These are phyloP conservation scores for Leucosporidium yakuticum DNA, from an alignment of 768 basidiomycete genomes.

Conservation along the genomic window DNA sequence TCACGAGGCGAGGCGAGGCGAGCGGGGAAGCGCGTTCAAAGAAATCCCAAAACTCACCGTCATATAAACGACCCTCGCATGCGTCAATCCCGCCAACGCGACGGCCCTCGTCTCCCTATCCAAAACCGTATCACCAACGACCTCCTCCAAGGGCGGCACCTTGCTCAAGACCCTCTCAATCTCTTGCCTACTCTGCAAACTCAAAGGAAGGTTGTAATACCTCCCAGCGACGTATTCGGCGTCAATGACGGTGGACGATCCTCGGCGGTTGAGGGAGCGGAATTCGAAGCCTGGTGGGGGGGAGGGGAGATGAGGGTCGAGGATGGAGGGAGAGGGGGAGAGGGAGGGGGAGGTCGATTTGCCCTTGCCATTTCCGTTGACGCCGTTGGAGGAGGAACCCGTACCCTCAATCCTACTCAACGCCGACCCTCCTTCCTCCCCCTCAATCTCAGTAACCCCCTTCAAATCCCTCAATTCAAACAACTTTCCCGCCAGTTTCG, in stretches of 20 bases:
- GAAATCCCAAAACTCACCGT: neutral
- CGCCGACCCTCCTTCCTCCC: slow-evolving; percentile 42
- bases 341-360: too few relatives aligned
- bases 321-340: too few relatives aligned
- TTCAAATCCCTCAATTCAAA: slow-evolving; percentile 10
- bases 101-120: neutral
- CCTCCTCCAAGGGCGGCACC: neutral
- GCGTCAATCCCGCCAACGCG: slow-evolving; percentile 21
- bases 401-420: neutral
- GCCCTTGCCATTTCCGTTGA: too few relatives aligned
- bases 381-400: slow-evolving; percentile 36
- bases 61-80: slow-evolving; percentile 9
- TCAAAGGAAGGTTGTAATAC: slow-evolving; percentile 57
- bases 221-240: slow-evolving; percentile 68
- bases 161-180: neutral
- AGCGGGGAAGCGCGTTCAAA: neutral
- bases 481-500: slow-evolving; percentile 4
- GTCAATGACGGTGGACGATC: slow-evolving; percentile 57
- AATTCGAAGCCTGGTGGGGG: slow-evolving; percentile 66
- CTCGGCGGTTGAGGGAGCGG: slow-evolving; percentile 60
- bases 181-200: neutral
- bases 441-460: slow-evolving; percentile 40
- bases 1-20: neutral
- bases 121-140: neutral
- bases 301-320: slow-evolving; percentile 50